phyloP scores from a whole-genome alignment of 495 filamentous ascomycete species.

The Penicillium ucsense region DNA sequence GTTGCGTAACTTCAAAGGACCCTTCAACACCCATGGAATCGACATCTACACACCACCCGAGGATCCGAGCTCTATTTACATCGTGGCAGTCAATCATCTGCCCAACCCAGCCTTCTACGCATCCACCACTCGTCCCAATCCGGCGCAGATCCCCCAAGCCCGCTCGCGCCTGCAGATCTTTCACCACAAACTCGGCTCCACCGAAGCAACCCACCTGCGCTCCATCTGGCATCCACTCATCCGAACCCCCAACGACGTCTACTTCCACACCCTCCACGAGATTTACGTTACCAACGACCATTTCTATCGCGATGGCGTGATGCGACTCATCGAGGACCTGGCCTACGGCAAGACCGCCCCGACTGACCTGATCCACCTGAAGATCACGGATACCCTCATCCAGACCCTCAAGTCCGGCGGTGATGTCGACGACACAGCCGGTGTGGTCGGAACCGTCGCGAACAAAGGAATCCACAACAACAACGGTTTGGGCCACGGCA shows the following conservation, averaged over 20 bases:
- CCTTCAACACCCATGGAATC: slow-evolving; percentile 53
- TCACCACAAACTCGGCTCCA: slow-evolving; percentile 35
- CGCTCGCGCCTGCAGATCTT: slow-evolving; percentile 51
- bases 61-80: slow-evolving; percentile 40
- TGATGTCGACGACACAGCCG: slow-evolving; percentile 10
- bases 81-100: slow-evolving; percentile 52
- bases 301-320: slow-evolving; percentile 35
- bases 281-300: slow-evolving; percentile 57
- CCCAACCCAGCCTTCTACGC: slow-evolving; percentile 31
- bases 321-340: slow-evolving; percentile 35
- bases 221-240: slow-evolving; percentile 36
- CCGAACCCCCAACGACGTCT: slow-evolving; percentile 52
- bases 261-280: slow-evolving; percentile 34
- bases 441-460: slow-evolving; percentile 35
- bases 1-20: slow-evolving; percentile 41
- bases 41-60: slow-evolving; percentile 42
- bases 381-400: slow-evolving; percentile 21
- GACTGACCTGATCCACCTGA: not conserved
- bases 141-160: slow-evolving; percentile 19
- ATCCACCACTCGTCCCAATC: not conserved
- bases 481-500: slow-evolving; percentile 50
- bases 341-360: slow-evolving; percentile 28
- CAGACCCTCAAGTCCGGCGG: slow-evolving; percentile 12
- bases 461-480: slow-evolving; percentile 36
- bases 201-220: slow-evolving; percentile 30